Base-by-base conservation (phyloP, 257 asterid species). In the Solanum tarijense region DNA sequence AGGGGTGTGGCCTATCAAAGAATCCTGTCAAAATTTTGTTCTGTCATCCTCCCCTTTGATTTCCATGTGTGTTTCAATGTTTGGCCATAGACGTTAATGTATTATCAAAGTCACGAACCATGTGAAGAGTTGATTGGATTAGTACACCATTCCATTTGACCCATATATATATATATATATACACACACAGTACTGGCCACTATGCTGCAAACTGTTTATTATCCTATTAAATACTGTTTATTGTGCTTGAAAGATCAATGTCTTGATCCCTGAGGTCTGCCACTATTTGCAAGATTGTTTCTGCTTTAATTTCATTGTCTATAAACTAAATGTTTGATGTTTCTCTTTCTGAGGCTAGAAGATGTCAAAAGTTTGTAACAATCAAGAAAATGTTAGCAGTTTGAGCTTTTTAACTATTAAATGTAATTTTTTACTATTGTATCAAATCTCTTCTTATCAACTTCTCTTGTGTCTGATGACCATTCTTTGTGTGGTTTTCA, bases 401-500 rank as follows among this genome's bases (percentile, higher is more conserved):
- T 5, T 82, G 69, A 82, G 41, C 10, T 10, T 82, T 18, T 82
- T 82, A 29, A 82, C 68, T 27, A 27, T 46, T 46, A 27, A 46
- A 81, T 81, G 41, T 43, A 81, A 81, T 29, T 16, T 46, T 48
- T 81, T 81, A 4, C 86, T 82, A 31, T 82, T 81, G 39, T 81
- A 46, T 29, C 66, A 27, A 73, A 79, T 81, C 14, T 81, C 27
- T 23, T 9, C 34, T 65, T 85, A 38, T 39, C 39, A 39, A 18
- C 27, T 52, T 86, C 75, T 73, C 83, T 18, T 29, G 88, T 68
- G 38, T 82, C 74, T 81, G 87, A 86, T 89, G 58, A 79, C 58
- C 85, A 9, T 84, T 87, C 31, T 76, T 82, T 87, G 41, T 48
- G 43, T 86, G 86, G 89, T 88, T 90, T 93, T 90, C 98, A 97